phyloP scores from a whole-genome alignment of 257 asterid genomes.

The Leonotis leonurus region DNA sequence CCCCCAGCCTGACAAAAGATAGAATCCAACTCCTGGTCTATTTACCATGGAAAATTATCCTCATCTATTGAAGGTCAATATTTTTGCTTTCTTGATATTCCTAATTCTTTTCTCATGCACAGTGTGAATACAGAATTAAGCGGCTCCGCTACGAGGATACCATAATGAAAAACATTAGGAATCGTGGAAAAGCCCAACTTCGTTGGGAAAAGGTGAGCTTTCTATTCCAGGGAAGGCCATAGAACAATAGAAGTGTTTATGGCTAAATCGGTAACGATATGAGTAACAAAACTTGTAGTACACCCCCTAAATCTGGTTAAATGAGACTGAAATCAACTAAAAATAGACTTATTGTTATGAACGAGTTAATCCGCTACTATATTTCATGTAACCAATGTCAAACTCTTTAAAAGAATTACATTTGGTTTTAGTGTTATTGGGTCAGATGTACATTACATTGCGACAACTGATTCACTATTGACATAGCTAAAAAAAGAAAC shows the following conservation, averaged over 20 bases:
- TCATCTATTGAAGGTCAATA: not conserved
- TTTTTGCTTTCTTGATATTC: conserved; percentile 12
- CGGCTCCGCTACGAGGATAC: conserved; percentile 76
- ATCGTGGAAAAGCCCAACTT: conserved; percentile 69
- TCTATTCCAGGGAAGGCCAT: not conserved
- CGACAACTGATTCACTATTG: not conserved
- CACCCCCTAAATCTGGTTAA: not conserved
- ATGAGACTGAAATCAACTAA: not conserved
- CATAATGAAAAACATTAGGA: conserved; percentile 56
- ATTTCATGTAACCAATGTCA: not conserved
- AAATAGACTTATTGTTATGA: not conserved
- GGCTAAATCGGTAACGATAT: not conserved
- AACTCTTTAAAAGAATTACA: not conserved
- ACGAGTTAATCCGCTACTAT: not conserved
- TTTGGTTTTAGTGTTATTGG: not conserved
- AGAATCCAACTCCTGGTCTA: too few species aligned
- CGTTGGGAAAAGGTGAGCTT: conserved; percentile 77
- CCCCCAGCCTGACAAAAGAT: too few species aligned
- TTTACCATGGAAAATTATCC: too few species aligned
- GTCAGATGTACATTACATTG: not conserved
- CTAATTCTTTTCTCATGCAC: conserved; percentile 13
- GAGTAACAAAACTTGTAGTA: not conserved
- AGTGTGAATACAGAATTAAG: conserved; percentile 86
- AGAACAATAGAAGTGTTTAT: not conserved
- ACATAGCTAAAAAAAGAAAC: not conserved